Evolutionary conservation across 371 early-diverging fungal genomes (phyloP), one percentile per base, ranked within the genome.

Genomic region (Rhizopus arrhizus): DNA sequence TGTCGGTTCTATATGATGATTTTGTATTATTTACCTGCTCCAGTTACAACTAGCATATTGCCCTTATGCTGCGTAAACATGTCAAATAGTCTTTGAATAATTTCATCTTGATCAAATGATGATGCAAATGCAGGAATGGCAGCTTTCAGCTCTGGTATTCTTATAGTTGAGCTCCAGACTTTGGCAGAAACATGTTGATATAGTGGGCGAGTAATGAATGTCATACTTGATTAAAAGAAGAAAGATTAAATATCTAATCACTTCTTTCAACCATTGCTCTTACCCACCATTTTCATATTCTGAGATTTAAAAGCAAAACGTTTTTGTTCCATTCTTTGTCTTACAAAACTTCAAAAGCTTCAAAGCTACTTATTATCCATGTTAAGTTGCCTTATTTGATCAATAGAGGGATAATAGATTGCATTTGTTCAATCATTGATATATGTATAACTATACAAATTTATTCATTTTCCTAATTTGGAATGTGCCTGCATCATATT

Each of bases 31-130:
- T 65, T 69, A 71, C 82, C 80, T 65, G 81, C 85, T 11, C 84
- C 85, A 7, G 84, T 83, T 11, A 87, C 56, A 3, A 87, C 79
- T 0, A 79, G 55, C 2, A 80, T 58, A 22, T 69, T 40, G 43
- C 85, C 84, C 31, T 68, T 59, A 53, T 73, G 72, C 9, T 74
- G 38, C 4, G 57, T 53, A 42, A 87, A 63, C 59, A 86, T 74
- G 8, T 78, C 71, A 9, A 68, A 64, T 2, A 87, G 55, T n/a
- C 70, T 57, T 13, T 59, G 53, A 5, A 65, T 62, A 5, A 82
- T 79, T 33, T 54, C 48, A 12, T 66, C 46, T 8, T 68, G 59
- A 56, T 73, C 66, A 47, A 61, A 47, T 35, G 67, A 65, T 33
- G 70, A 62, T 13, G 52, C 48, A 42, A 60, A 28, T 13, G 51